A percentile compares a stretch with the other conserved stretches of the same genome.
Evolutionary conservation across 345 rosid genomes (phyloP).

Genomic region (Rhodamnia argentea): DNA sequence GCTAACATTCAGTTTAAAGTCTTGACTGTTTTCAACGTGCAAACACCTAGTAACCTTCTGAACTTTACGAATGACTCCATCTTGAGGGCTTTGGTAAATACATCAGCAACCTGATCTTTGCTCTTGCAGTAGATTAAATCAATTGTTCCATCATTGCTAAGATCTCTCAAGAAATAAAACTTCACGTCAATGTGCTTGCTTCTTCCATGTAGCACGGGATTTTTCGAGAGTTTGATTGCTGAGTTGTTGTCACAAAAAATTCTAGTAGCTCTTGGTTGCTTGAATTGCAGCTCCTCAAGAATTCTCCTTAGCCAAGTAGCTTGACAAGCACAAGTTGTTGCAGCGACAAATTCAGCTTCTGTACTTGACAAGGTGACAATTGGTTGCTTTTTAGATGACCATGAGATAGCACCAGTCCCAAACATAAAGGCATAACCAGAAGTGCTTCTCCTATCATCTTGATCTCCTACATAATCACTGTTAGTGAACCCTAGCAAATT

Average conservation of each 20-base stretch:
- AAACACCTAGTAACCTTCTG: no score
- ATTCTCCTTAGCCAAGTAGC: conserved; percentile 3
- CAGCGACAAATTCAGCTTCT: not conserved
- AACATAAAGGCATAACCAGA: not conserved
- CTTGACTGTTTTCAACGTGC: no score
- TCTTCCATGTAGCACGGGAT: not conserved
- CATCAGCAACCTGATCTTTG: not conserved
- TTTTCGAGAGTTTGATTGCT: not conserved
- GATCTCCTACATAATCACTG: not conserved
- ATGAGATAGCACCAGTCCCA: not conserved
- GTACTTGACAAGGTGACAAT: not conserved
- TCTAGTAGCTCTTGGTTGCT: not conserved
- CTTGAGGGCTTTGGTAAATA: not conserved
- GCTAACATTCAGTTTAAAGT: not conserved
- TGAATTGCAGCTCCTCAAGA: not conserved
- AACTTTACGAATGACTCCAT: not conserved
- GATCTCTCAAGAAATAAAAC: not conserved
- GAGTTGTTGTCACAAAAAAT: not conserved
- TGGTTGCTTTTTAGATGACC: not conserved
- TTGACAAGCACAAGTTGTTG: not conserved
- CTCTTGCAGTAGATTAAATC: not conserved
- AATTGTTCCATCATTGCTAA: not conserved
- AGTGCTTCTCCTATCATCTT: not conserved
- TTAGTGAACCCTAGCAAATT: not conserved
- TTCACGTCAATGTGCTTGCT: not conserved